Base-by-base conservation (phyloP, 2,329 filamentous ascomycete species). In the Botrytis byssoidea region DNA sequence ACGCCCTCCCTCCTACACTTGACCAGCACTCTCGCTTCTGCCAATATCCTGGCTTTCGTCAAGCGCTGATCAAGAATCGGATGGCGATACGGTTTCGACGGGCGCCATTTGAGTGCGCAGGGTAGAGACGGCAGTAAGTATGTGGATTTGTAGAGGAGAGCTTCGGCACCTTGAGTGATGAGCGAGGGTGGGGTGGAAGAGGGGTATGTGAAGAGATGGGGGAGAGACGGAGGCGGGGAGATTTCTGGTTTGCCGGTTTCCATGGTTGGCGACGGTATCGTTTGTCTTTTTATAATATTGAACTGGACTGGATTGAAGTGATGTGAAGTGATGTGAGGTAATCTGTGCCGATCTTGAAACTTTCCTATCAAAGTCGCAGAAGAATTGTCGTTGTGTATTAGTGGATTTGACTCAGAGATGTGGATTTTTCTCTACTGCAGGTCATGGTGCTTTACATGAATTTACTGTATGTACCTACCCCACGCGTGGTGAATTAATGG, bases 141-240 rank as follows among this genome's bases (percentile, higher is more conserved):
- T 72, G 89, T 91, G 29, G 93, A 95, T 82, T 90, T 91, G 89
- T 97, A 98, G 81, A 99, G 89, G 77, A 95, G 93, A 74, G 93
- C 95, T 88, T 99, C 96, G 81, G 96, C 96, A 84, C 96, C 96
- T 87, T 98, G 96, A 73, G 93, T 91, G 78, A 98, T 89, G 80
- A 97, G 92, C 67, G 81, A 83, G 76, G 93, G 90, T 67, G 88
- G 83, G 78, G 85, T 82, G 57, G 89, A 85, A 75, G 88, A 85
- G 81, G 88, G 88, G 84, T 89, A 85, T 85, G 72, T 67, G 73
- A 80, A 78, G 64, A 78, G 79, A 72, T 79, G 74, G 67, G 79
- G 80, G 57, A 77, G 74, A 60, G 71, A 75, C 46, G 68, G 51
- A 57, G 51, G 74, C 10, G 59, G 69, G 51, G 66, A 44, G 22